Evolutionary conservation across 306 rosid genomes (phyloP), one percentile per base, ranked within the genome.

Genomic region (Carpinus viminea): DNA sequence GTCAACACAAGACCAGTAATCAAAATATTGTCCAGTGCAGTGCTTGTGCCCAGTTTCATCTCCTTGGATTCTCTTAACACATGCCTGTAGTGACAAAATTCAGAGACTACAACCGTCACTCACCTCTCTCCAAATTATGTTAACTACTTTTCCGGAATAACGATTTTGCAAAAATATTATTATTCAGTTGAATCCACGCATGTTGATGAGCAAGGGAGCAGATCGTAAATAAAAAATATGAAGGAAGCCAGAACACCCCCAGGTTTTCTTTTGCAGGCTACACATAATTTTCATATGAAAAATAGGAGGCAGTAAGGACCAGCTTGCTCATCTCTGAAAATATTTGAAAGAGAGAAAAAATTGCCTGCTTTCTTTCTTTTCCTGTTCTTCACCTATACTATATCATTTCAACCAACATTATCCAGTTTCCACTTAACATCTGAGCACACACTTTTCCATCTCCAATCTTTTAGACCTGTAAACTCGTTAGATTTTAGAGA

Each of bases 11-110:
- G 86, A 83, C 96, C 96, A 93, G 84, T 90, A 90, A 85, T 96
- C 99, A 78, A 96, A 96, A 85, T 91, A 96, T 68, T 96, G 99
- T 84, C 99, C 98, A 24, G 98, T 96, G 85, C 98, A 96, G 78
- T 96, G 99, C 92, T 93, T 90, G 82, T 91, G 91, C 77, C 98
- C 98, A 18, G 88, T 65, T 26, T 87, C 96, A 79, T 96, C 99
- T 0, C 90, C 96, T 10, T 89, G 83, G 72, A 93, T 87, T 86
- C 99, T 93, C 85, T 96, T 90, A 68, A 91, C 83, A 50, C 98
- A 96, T 52, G 89, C 97, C 99, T 93, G 87, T 31, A 31, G 34
- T 31, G 3, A 31, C 34, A 31, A 31, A 31, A 31, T 31, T 31
- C 34, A 31, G 34, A 31, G 34, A 31, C 3, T 31, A 31, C 34